Evolutionary conservation across 768 basidiomycete species (phyloP), one percentile per base, ranked within the genome.

Genomic region (Cystobasidium onofrii): DNA sequence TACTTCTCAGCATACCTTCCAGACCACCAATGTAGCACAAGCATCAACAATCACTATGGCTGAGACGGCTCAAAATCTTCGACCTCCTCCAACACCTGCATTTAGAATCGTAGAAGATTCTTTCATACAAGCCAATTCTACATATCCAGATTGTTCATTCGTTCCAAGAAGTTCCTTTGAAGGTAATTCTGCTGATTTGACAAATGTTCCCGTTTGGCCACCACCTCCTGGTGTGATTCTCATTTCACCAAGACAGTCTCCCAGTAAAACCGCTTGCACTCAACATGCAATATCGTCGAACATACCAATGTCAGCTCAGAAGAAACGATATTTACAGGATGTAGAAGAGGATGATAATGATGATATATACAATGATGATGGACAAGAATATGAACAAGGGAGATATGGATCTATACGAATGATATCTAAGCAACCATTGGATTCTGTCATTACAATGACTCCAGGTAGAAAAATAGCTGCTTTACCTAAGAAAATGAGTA

Each of bases 211-310:
- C 12, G 18, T 55, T 34, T 71, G 69, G 69, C 69, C 69, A 9
- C 69, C 69, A 60, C 69, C 31, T 55, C 52, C 69, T 4, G 69
- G 69, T 36, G 69, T 71, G 10, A 60, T 71, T 33, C 20, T 71
- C 3, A 36, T 71, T 25, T 71, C 69, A 4, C 69, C 69, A 44
- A 54, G 69, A 7, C 52, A 57, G 36, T 71, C 69, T 17, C 69
- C 69, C 1, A n/a, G 10, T 27, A 71, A 71, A 27, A 13, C 43
- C 23, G 7, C 27, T 12, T 10, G 10, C 39, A 12, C 7, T 13
- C 57, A 61, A 33, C 23, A 50, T 4, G 46, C 46, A 43, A 33
- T 10, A 18, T 27, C 39, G 18, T 33, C 61, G 17, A 27, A 17
- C 15, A 34, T 50, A 4, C 66, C 66, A 27, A 29, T n/a, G n/a